Base-by-base conservation (phyloP, 495 filamentous ascomycete species). In the Pseudevernia furfuracea region DNA sequence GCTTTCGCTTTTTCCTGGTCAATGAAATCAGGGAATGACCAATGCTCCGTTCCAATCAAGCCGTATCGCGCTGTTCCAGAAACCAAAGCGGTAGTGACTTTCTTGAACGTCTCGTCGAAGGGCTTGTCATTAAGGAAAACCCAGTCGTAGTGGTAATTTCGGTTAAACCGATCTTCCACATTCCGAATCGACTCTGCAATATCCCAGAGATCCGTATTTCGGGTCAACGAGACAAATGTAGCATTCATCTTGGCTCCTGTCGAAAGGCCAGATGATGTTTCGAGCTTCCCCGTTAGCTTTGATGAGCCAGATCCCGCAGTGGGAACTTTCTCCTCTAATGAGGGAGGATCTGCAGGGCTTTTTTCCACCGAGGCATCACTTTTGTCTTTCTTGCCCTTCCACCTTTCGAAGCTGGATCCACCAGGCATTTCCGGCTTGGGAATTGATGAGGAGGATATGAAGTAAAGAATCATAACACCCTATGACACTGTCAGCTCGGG, bases 151-250 rank as follows among this genome's bases (percentile, higher is more conserved):
- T 97, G 87, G 75, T 88, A 97, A 59, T 91, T 87, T 68, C 85
- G 84, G 76, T 98, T 98, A 85, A 98, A 97, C 67, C 94, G 88
- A 73, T 98, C 94, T 77, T 98, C 94, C 41, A 98, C 85, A 67
- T 93, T 87, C 30, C 94, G 90, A 71, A 98, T 98, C 11, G 91
- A 95, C 70, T 89, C 86, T 32, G 91, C 88, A 69, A 98, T 96
- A 38, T 97, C 94, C 95, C 95, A 98, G 48, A 97, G 74, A 74
- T 98, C 94, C 38, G 79, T 79, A 73, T 98, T 98, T 59, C 95
- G 87, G 23, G 94, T 94, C 66, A 98, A 81, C 21, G 92, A 96
- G 48, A 98, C 91, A 72, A 98, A 98, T 4, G 95, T 97, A 36
- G 94, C 94, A 74, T 98, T 98, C 78, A 95, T 88, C 66, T 87